A percentile compares a stretch with the other conserved stretches of the same genome.
Conservation (phyloP, 495 filamentous ascomycete genomes). For the Hypomontagnella monticulosa region DNA sequence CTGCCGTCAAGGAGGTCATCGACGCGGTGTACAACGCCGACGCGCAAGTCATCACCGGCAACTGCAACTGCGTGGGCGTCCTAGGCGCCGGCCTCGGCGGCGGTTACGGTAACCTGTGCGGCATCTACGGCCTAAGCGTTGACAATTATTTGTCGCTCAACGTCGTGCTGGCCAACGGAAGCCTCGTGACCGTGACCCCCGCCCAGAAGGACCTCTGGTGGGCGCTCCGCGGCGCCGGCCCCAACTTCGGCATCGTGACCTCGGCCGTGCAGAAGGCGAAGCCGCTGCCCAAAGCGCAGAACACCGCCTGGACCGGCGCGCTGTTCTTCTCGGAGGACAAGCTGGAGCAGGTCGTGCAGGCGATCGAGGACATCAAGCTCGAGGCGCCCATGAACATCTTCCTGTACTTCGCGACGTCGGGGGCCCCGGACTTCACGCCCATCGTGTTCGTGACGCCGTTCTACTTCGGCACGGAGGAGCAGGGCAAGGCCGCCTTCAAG, state of each 20-base stretch:
- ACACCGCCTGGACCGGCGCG: slow-evolving; percentile 44
- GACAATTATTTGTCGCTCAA: slow-evolving; percentile 46
- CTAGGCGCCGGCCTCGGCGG: slow-evolving; percentile 63
- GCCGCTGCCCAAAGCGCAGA: slow-evolving; percentile 25
- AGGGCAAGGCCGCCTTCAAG: slow-evolving; percentile 38
- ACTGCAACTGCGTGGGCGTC: slow-evolving; percentile 50
- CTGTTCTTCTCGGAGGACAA: slow-evolving; percentile 51
- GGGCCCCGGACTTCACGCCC: slow-evolving; percentile 22
- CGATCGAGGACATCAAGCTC: slow-evolving; percentile 46
- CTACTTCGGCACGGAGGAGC: slow-evolving; percentile 33
- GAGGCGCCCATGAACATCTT: slow-evolving; percentile 32
- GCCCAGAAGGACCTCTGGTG: slow-evolving; percentile 52
- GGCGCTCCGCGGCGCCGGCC: slow-evolving; percentile 57
- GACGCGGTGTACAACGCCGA: slow-evolving; percentile 1
- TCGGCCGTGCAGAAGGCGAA: slow-evolving; percentile 49
- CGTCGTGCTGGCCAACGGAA: slow-evolving; percentile 50
- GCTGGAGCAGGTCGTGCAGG: slow-evolving; percentile 37
- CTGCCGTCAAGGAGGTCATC: slow-evolving; percentile 8
- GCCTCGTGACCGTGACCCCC: slow-evolving; percentile 39
- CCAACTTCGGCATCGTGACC: slow-evolving; percentile 62
- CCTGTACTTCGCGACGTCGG: slow-evolving; percentile 40
- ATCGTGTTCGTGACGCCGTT: slow-evolving; percentile 39
- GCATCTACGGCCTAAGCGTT: slow-evolving; percentile 14
- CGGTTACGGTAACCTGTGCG: slow-evolving; percentile 17
- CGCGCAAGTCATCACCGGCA: slow-evolving; percentile 46